These are phyloP conservation scores for Colletotrichum sp. DNA, from an alignment of 2,329 filamentous ascomycete genomes.

Conservation along the genomic window DNA sequence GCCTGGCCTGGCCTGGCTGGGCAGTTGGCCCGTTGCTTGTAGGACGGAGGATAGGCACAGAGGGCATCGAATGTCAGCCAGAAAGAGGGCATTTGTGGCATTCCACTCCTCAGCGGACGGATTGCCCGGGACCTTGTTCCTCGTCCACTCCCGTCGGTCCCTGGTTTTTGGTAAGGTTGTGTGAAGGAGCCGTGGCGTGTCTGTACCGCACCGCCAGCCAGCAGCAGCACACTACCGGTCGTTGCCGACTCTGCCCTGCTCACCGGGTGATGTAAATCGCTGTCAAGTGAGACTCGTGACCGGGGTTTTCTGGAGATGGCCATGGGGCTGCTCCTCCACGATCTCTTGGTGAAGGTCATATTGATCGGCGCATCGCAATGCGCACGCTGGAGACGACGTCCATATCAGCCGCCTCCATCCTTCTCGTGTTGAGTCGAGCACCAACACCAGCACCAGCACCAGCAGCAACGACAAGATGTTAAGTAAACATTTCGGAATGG, in stretches of 20 bases:
- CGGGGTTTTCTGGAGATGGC: not conserved
- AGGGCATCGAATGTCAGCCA: not conserved
- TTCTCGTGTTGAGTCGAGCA: not conserved
- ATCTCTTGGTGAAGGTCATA: not conserved
- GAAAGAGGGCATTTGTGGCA: not conserved
- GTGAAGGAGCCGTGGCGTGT: conserved; percentile 1
- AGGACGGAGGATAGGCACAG: not conserved
- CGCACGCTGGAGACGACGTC: not conserved
- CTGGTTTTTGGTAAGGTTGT: conserved; percentile 1
- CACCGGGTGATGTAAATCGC: conserved; percentile 4
- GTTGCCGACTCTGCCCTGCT: conserved; percentile 11
- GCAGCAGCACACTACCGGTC: not conserved
- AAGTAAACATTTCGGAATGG: not conserved
- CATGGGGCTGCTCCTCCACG: not conserved
- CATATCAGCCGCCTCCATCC: not conserved
- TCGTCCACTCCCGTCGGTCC: not conserved
- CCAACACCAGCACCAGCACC: not conserved
- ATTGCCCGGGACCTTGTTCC: not conserved
- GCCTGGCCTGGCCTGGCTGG: not conserved
- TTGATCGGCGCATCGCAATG: not conserved
- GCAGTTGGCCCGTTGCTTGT: not conserved
- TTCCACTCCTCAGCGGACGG: not conserved
- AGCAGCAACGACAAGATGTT: not conserved
- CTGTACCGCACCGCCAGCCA: not conserved
- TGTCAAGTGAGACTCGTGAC: conserved; percentile 10